These are phyloP conservation scores for Mycena metata DNA, from an alignment of 768 basidiomycete genomes.

Conservation along the genomic window DNA sequence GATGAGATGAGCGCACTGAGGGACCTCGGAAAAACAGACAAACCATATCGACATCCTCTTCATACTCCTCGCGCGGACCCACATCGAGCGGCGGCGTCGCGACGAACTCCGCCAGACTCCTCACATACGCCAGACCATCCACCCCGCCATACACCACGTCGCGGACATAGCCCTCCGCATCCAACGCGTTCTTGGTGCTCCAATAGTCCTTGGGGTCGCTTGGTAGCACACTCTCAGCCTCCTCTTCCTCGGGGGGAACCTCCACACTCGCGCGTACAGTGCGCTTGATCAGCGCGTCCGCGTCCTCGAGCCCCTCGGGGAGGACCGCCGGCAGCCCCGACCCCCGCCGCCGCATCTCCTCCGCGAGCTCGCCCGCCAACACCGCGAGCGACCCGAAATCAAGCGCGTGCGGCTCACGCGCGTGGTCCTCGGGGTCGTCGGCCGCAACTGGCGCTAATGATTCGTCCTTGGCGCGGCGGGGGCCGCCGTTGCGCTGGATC, in stretches of 20 bases:
- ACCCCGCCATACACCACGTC: constrained; percentile 87
- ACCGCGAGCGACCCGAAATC: constrained; percentile 76
- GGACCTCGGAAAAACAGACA: neutral
- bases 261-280: constrained; percentile 25
- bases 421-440: constrained; percentile 58
- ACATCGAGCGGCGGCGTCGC: constrained; percentile 43
- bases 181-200: constrained; percentile 60
- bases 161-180: constrained; percentile 74
- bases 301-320: constrained; percentile 33
- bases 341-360: constrained; percentile 56
- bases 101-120: constrained; percentile 83
- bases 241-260: constrained; percentile 28
- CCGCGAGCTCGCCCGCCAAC: constrained; percentile 62
- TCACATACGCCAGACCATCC: constrained; percentile 81
- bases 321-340: constrained; percentile 30
- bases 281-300: constrained; percentile 20
- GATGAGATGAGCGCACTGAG: neutral
- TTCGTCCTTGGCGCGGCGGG: constrained; percentile 46
- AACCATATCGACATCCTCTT: constrained; percentile 17
- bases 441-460: constrained; percentile 36
- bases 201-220: constrained; percentile 56
- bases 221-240: neutral
- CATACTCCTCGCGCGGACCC: constrained; percentile 29
- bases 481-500: constrained; percentile 63
- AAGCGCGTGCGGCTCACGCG: constrained; percentile 65